Percentiles rank a stretch among this genome's conserved stretches.
Conservation (phyloP, 78 protist species). For the slime mould (Dictyostelium discoideum) region DNA sequence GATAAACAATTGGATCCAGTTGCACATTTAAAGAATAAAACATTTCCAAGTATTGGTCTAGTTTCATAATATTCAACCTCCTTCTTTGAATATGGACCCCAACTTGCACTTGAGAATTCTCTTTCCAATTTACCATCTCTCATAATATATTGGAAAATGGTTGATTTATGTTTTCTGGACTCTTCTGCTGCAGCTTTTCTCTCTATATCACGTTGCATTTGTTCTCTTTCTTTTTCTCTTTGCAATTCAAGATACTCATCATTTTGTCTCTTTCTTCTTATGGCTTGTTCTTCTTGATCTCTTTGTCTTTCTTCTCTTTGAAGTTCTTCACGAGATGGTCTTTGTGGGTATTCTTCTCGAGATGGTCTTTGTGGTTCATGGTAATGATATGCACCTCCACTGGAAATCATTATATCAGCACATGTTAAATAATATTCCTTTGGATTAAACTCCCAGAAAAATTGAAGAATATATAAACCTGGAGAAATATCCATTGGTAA, state of each 20-base stretch:
- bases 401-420: constrained; percentile 38
- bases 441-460: constrained; percentile 79
- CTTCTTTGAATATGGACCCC: not conserved
- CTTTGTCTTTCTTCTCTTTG: not conserved
- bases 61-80: not conserved
- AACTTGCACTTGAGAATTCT: not conserved
- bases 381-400: not conserved
- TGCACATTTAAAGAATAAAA: not conserved
- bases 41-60: not conserved
- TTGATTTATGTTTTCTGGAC: not conserved
- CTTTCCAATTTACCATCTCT: not conserved
- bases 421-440: constrained; percentile 68
- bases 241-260: not conserved
- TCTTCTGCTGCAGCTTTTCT: not conserved
- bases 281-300: not conserved
- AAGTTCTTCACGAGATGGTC: not conserved
- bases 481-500: constrained; percentile 15
- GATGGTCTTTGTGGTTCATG: not conserved
- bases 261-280: not conserved
- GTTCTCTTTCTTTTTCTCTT: constrained; percentile 22
- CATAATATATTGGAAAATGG: not conserved
- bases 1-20: not conserved
- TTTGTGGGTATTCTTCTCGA: not conserved
- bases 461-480: constrained; percentile 58
- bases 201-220: not conserved